Conservation (phyloP, 176 grass and related monocot genomes). For the Oryza australiensis region DNA sequence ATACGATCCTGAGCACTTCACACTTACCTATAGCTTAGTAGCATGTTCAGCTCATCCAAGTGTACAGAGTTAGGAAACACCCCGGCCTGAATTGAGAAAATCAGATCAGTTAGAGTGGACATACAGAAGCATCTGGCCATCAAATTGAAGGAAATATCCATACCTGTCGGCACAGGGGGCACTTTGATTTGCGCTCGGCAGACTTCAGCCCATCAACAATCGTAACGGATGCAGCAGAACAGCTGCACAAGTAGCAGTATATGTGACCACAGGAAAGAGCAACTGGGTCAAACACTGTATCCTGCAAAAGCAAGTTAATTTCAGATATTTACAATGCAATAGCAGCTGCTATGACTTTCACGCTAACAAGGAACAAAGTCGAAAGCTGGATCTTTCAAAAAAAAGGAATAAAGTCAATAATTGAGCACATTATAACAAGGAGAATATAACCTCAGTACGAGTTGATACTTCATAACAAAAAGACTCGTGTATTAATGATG, state of each 20-base stretch:
- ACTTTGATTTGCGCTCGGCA: constrained; percentile 62
- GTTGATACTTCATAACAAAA: background rate
- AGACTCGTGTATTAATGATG: background rate
- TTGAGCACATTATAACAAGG: background rate
- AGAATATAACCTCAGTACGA: background rate
- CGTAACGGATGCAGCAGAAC: constrained; percentile 76
- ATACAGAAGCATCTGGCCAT: background rate
- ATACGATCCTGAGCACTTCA: background rate
- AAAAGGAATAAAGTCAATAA: background rate
- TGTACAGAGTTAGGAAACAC: constrained; percentile 65
- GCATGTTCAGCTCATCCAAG: constrained; percentile 79
- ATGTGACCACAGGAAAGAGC: constrained; percentile 83
- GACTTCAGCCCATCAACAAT: constrained; percentile 72
- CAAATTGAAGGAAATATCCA: background rate
- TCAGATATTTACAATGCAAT: background rate
- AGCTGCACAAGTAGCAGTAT: constrained; percentile 83
- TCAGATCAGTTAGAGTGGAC: background rate
- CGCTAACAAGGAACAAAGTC: background rate
- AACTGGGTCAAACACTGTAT: constrained; percentile 72
- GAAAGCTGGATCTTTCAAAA: too few relatives aligned
- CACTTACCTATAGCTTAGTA: constrained; percentile 64
- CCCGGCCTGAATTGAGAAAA: constrained; percentile 46
- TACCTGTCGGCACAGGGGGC: constrained; percentile 79
- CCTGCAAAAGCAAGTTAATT: constrained; percentile 40
- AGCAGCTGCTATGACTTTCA: background rate